Evolutionary conservation across 768 basidiomycete genomes (phyloP).

Genomic region (Wakefieldia striispora): DNA sequence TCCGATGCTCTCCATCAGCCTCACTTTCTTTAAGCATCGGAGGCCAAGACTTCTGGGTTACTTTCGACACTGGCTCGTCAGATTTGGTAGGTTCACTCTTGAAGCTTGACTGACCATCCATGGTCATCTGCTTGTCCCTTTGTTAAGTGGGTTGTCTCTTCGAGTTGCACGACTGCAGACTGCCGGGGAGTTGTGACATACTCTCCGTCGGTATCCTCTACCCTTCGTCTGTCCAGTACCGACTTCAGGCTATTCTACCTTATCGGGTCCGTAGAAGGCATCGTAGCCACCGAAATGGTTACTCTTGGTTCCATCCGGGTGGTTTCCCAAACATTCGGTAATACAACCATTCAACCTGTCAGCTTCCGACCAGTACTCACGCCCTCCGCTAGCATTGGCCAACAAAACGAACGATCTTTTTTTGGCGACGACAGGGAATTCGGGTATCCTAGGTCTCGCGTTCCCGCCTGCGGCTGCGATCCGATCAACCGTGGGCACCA

Average conservation of each 20-base stretch:
- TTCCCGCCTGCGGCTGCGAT: constrained; percentile 52
- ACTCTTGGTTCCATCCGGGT: constrained; percentile 45
- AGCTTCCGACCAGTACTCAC: background rate
- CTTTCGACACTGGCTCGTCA: constrained; percentile 58
- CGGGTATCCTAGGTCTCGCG: constrained; percentile 55
- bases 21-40: constrained; percentile 35
- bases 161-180: constrained; percentile 42
- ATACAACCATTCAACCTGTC: background rate
- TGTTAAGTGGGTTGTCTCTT: constrained; percentile 50
- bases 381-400: constrained; percentile 39
- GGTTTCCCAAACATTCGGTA: constrained; percentile 48
- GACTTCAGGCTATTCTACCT: constrained; percentile 50
- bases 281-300: constrained; percentile 48
- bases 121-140: constrained; percentile 2
- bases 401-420: constrained; percentile 42
- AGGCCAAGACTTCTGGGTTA: constrained; percentile 41
- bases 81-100: constrained; percentile 41
- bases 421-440: constrained; percentile 46
- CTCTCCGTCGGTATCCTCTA: constrained; percentile 30
- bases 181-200: constrained; percentile 46
- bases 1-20: background rate
- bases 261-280: constrained; percentile 51
- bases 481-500: constrained; percentile 39
- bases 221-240: constrained; percentile 29
- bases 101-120: too few relatives aligned